A percentile compares a stretch with the other conserved stretches of the same genome.
Conservation (phyloP, 805 yeast genomes). For the Sungouiella thailandica region DNA sequence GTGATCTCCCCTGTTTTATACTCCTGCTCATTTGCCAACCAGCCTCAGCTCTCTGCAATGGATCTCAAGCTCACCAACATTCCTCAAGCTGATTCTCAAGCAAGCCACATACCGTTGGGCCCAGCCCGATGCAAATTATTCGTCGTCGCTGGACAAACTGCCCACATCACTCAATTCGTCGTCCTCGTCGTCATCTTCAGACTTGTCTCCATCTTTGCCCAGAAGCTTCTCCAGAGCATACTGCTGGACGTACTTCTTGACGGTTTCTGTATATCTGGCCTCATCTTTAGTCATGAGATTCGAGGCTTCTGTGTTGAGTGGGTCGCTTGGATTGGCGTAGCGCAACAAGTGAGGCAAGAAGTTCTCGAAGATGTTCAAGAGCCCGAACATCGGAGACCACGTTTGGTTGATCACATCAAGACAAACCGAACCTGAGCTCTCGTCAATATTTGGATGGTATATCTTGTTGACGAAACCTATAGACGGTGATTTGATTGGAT, state of each 20-base stretch:
- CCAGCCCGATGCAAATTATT: neutral
- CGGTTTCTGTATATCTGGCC: slow-evolving; percentile 59
- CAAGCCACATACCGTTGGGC: no score
- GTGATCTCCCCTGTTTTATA: no score
- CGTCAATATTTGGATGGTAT: slow-evolving; percentile 94
- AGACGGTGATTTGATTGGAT: slow-evolving; percentile 94
- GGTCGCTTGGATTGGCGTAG: slow-evolving; percentile 93
- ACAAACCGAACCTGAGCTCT: slow-evolving; percentile 85
- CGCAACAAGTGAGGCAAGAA: slow-evolving; percentile 87
- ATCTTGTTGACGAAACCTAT: slow-evolving; percentile 90
- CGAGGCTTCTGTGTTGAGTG: slow-evolving; percentile 87
- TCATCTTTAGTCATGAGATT: slow-evolving; percentile 68
- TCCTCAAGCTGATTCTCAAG: no score
- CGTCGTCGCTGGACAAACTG: slow-evolving; percentile 40
- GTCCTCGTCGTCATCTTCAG: slow-evolving; percentile 29
- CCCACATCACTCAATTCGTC: slow-evolving; percentile 47
- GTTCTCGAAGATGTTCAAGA: slow-evolving; percentile 84
- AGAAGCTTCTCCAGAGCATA: slow-evolving; percentile 41
- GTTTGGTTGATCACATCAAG: slow-evolving; percentile 95
- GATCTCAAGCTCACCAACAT: no score
- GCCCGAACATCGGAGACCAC: slow-evolving; percentile 97
- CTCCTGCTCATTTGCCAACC: no score
- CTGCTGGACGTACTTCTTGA: slow-evolving; percentile 65
- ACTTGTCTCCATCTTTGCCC: slow-evolving; percentile 40
- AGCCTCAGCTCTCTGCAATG: no score